These are phyloP conservation scores for Penicillium chermesinum DNA, from an alignment of 495 filamentous ascomycete genomes.

Conservation along the genomic window DNA sequence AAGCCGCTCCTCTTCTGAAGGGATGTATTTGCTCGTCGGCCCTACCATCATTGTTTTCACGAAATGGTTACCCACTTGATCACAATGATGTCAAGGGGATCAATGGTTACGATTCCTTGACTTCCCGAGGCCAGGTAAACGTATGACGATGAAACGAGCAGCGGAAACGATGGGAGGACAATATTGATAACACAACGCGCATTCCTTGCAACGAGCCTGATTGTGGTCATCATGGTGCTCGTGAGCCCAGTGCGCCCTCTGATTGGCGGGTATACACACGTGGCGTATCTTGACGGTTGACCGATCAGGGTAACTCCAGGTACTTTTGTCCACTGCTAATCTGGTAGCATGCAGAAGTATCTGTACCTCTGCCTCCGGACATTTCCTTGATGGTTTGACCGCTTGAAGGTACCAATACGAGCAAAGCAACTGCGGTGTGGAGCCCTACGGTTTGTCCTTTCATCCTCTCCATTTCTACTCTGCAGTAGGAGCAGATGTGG, in stretches of 20 bases:
- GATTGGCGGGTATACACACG: slow-evolving; percentile 6
- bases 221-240: neutral
- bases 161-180: neutral
- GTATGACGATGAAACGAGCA: neutral
- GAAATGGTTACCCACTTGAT: too few species aligned
- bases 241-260: slow-evolving; percentile 2
- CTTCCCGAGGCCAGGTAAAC: neutral
- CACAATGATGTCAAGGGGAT: slow-evolving; percentile 1
- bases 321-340: neutral
- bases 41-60: neutral
- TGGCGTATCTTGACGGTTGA: neutral
- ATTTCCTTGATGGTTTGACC: too few species aligned
- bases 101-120: neutral
- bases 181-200: neutral
- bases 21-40: neutral
- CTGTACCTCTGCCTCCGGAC: too few species aligned
- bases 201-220: neutral
- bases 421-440: too few species aligned
- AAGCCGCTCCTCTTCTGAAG: slow-evolving; percentile 6
- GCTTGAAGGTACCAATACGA: too few species aligned
- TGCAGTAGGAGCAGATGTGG: too few species aligned
- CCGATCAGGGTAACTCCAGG: neutral
- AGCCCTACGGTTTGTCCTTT: too few species aligned
- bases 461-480: too few species aligned
- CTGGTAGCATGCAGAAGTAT: too few species aligned